Conservation (phyloP, 2,329 filamentous ascomycete genomes). For the Truncatella angustata region DNA sequence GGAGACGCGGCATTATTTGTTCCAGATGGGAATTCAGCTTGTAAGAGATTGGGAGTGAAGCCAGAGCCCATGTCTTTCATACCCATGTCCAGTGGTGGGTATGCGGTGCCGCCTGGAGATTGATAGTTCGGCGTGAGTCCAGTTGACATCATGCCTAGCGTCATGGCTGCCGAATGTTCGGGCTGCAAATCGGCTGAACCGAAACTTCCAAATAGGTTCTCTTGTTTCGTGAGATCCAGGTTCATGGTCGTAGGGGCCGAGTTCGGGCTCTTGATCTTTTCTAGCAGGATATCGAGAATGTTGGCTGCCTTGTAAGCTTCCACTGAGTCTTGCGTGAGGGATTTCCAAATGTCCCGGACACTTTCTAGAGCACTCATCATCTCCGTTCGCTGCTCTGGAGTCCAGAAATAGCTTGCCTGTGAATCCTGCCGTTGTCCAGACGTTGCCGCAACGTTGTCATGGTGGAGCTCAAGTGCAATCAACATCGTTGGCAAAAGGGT, state of each 20-base stretch:
- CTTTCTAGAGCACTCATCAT: conserved; percentile 75
- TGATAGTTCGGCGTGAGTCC: conserved; percentile 34
- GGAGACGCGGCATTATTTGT: conserved; percentile 41
- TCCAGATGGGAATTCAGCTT: conserved; percentile 29
- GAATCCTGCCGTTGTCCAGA: conserved; percentile 36
- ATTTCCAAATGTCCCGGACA: conserved; percentile 77
- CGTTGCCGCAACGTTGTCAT: conserved; percentile 53
- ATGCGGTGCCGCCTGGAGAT: conserved; percentile 35
- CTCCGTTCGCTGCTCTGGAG: conserved; percentile 60
- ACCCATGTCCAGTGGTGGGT: conserved; percentile 45
- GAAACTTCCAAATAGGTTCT: conserved; percentile 26
- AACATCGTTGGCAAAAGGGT: conserved; percentile 86
- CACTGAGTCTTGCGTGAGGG: conserved; percentile 73
- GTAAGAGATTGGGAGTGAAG: conserved; percentile 34
- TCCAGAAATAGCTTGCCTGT: conserved; percentile 54
- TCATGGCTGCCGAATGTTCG: conserved; percentile 40
- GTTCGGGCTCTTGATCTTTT: conserved; percentile 63
- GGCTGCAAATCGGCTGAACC: conserved; percentile 29
- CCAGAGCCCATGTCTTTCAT: conserved; percentile 20
- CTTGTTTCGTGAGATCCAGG: conserved; percentile 15
- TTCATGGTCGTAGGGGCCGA: conserved; percentile 12
- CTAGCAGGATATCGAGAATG: conserved; percentile 79
- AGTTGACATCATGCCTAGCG: conserved; percentile 40
- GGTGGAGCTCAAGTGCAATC: conserved; percentile 78
- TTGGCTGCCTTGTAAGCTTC: conserved; percentile 86